Conservation (phyloP, 1,139 yeast species). For the Candida smagusa region DNA sequence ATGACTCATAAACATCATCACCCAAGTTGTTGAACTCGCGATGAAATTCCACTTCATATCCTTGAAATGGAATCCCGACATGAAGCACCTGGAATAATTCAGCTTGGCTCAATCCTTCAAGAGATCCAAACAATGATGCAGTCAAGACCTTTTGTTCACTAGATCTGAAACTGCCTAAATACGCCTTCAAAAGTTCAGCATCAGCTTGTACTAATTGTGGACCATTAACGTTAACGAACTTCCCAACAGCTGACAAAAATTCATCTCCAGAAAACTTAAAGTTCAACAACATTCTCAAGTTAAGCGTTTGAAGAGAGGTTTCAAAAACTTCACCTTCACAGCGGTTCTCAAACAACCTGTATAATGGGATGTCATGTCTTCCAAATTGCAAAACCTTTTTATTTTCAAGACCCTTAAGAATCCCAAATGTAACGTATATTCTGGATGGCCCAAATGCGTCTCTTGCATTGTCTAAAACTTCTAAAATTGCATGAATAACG, state of each 20-base stretch:
- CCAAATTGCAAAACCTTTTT: slow-evolving; percentile 27
- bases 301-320: slow-evolving; percentile 48
- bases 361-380: slow-evolving; percentile 29
- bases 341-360: slow-evolving; percentile 47
- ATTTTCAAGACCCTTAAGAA: slow-evolving; percentile 48
- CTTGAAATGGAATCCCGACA: slow-evolving; percentile 7
- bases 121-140: slow-evolving; percentile 1
- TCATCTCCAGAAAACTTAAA: slow-evolving; percentile 16
- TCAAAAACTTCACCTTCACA: slow-evolving; percentile 62
- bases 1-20: slow-evolving; percentile 7
- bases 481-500: slow-evolving; percentile 31
- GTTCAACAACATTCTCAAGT: slow-evolving; percentile 43
- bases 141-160: slow-evolving; percentile 1
- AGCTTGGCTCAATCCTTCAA: neutral
- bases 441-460: slow-evolving; percentile 71
- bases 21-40: slow-evolving; percentile 5
- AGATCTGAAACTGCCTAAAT: slow-evolving; percentile 10
- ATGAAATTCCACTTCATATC: slow-evolving; percentile 1
- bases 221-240: slow-evolving; percentile 45
- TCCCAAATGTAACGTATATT: slow-evolving; percentile 57
- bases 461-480: slow-evolving; percentile 44
- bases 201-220: slow-evolving; percentile 31
- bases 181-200: slow-evolving; percentile 19
- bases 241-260: slow-evolving; percentile 32
- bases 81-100: slow-evolving; percentile 9